phyloP scores from a whole-genome alignment of 1,284 basidiomycete species.

The Kwoniella shivajii region DNA sequence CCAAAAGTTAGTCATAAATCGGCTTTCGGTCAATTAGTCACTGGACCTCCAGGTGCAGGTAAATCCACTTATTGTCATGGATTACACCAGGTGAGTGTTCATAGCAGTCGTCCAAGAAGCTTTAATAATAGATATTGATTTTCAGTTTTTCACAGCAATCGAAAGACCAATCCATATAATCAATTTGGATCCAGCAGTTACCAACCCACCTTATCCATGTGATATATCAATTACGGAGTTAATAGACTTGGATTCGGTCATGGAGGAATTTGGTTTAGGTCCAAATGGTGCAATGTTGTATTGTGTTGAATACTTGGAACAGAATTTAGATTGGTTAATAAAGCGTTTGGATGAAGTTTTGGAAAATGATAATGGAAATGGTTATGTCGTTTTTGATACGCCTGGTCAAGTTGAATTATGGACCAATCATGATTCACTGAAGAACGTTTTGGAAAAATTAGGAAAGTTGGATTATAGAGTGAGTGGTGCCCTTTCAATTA shows the following conservation, averaged over 20 bases:
- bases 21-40: conserved; percentile 63
- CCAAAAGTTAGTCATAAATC: conserved; percentile 23
- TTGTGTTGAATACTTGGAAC: conserved; percentile 96
- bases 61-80: conserved; percentile 95
- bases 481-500: no score
- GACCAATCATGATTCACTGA: conserved; percentile 90
- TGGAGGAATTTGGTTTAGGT: conserved; percentile 82
- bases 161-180: conserved; percentile 83
- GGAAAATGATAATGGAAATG: conserved; percentile 44
- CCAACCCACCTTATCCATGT: conserved; percentile 86
- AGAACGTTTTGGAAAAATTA: conserved; percentile 72
- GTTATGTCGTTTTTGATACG: conserved; percentile 90
- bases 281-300: conserved; percentile 98
- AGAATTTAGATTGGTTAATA: conserved; percentile 93
- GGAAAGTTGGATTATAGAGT: conserved; percentile 82
- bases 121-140: not conserved
- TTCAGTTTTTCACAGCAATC: conserved; percentile 76
- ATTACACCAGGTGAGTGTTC: conserved; percentile 67
- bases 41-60: conserved; percentile 88
- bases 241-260: conserved; percentile 84
- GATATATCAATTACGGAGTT: conserved; percentile 82
- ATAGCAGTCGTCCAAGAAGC: not conserved
- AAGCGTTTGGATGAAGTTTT: conserved; percentile 64
- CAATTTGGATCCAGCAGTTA: conserved; percentile 94
- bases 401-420: conserved; percentile 97